These are phyloP conservation scores for Mallotus japonicus DNA, from an alignment of 441 rosid genomes.

Conservation along the genomic window DNA sequence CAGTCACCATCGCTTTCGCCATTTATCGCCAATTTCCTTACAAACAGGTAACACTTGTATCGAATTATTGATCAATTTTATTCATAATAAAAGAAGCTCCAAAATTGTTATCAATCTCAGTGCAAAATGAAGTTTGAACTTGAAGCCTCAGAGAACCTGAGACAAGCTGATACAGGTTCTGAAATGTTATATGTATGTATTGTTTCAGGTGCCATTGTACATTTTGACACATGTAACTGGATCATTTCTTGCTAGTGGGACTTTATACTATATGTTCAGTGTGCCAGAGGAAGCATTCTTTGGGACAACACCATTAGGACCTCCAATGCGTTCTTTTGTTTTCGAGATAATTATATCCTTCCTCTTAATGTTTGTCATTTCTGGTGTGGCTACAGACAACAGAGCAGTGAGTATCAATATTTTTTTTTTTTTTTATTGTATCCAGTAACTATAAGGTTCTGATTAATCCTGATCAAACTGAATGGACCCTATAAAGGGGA, in stretches of 20 bases:
- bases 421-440: background rate
- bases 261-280: background rate
- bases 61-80: too few relatives aligned
- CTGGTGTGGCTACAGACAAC: conserved; percentile 39
- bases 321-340: conserved; percentile 43
- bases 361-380: conserved; percentile 74
- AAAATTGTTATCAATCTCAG: too few relatives aligned
- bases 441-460: too few relatives aligned
- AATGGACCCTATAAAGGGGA: too few relatives aligned
- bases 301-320: conserved; percentile 60
- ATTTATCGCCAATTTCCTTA: conserved; percentile 46
- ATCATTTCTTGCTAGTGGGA: background rate
- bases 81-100: too few relatives aligned
- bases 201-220: background rate
- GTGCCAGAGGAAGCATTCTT: conserved; percentile 36
- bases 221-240: background rate
- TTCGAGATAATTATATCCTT: conserved; percentile 64
- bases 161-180: background rate
- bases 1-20: conserved; percentile 62
- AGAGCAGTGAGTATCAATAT: conserved; percentile 14
- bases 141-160: too few relatives aligned
- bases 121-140: too few relatives aligned
- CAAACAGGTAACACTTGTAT: conserved; percentile 31
- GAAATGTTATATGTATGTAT: background rate
- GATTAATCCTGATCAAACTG: too few relatives aligned